Conservation (phyloP, 345 rosid species). For the Ceriops zippeliana region DNA sequence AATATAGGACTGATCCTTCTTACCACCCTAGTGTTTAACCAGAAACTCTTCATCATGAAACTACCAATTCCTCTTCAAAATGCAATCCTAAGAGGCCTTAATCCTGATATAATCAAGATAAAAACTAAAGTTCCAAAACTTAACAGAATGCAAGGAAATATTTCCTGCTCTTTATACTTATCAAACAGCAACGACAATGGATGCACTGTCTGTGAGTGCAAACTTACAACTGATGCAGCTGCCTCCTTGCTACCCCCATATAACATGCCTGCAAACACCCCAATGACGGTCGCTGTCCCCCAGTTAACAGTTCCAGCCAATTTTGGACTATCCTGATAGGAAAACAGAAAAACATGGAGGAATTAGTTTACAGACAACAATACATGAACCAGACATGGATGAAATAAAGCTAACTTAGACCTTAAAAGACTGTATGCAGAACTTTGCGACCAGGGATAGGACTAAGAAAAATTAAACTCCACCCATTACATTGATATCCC, state of each 20-base stretch:
- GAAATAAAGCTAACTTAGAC: too few species aligned
- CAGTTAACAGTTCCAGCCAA: constrained; percentile 74
- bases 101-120: not conserved
- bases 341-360: not conserved
- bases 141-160: not conserved
- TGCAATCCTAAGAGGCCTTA: not conserved
- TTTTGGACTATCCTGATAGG: constrained; percentile 45
- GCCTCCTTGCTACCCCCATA: constrained; percentile 98
- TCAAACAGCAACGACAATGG: not conserved
- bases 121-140: not conserved
- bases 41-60: not conserved
- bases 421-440: too few species aligned
- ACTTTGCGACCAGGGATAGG: too few species aligned
- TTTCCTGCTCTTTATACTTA: not conserved
- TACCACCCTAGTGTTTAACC: not conserved
- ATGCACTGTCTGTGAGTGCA: not conserved
- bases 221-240: constrained; percentile 79
- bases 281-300: constrained; percentile 84
- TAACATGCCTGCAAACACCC: constrained; percentile 83
- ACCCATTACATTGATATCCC: too few species aligned
- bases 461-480: too few species aligned
- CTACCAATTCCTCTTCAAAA: not conserved
- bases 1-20: not conserved
- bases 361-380: too few species aligned
- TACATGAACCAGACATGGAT: too few species aligned